These are phyloP conservation scores for Paramecium primaurelia DNA, from an alignment of 73 alveolate species.

Conservation along the genomic window DNA sequence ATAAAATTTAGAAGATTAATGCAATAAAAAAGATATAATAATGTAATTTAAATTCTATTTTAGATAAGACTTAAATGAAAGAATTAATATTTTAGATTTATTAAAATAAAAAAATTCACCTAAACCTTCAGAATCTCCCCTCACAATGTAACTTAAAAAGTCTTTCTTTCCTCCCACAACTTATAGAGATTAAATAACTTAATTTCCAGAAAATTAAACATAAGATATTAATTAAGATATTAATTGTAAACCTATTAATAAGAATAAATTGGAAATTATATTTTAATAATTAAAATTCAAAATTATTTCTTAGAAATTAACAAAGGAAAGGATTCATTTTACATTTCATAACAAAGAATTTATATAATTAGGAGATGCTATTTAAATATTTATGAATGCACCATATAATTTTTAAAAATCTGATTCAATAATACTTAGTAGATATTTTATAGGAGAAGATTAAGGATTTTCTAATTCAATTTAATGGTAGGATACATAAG, in stretches of 20 bases:
- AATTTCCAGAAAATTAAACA: neutral
- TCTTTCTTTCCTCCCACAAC: neutral
- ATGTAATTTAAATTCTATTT: neutral
- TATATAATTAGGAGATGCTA: neutral
- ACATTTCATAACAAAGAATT: neutral
- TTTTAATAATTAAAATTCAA: neutral
- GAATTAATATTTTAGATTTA: neutral
- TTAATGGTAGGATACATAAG: slow-evolving; percentile 1
- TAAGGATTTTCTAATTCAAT: neutral
- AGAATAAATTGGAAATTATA: neutral
- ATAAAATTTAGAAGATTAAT: neutral
- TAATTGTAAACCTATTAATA: neutral
- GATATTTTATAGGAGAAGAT: slow-evolving; percentile 32
- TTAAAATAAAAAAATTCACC: slow-evolving; percentile 18
- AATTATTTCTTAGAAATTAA: neutral
- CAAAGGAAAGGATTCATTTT: neutral
- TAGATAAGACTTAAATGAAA: slow-evolving; percentile 17
- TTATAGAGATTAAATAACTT: neutral
- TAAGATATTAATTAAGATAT: neutral
- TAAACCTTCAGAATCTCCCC: neutral
- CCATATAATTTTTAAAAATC: neutral
- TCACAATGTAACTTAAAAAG: neutral
- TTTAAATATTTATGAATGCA: neutral
- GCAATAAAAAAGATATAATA: neutral
- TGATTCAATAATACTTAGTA: neutral